Percentiles rank a stretch among this genome's conserved stretches.
phyloP scores from a whole-genome alignment of 208 protist genomes.

The Endotrypanum monterogeii region DNA sequence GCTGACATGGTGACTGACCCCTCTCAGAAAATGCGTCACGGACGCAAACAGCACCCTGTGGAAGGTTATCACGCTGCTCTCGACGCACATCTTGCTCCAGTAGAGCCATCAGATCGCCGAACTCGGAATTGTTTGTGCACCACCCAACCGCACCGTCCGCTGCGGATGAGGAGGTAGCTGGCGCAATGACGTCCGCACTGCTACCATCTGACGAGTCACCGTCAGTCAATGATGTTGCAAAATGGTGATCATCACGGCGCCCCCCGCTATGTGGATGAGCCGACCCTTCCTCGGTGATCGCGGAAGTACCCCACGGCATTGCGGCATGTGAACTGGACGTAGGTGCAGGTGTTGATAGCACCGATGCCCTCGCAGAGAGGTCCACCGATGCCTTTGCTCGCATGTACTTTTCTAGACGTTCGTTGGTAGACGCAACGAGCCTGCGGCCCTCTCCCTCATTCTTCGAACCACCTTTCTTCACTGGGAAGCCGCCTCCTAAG shows the following conservation, averaged over 20 bases:
- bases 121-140: slow-evolving; percentile 32
- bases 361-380: neutral
- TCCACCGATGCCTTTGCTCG: slow-evolving; percentile 6
- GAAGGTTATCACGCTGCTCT: slow-evolving; percentile 14
- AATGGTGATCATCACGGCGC: neutral
- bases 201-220: neutral
- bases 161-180: neutral
- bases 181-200: neutral
- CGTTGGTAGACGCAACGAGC: neutral
- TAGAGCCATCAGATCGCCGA: slow-evolving; percentile 50
- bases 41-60: neutral
- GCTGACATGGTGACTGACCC: neutral
- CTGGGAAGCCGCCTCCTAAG: slow-evolving; percentile 5
- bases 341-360: neutral
- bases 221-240: neutral
- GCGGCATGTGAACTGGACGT: neutral
- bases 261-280: neutral
- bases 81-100: slow-evolving; percentile 41
- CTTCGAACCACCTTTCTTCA: neutral
- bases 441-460: neutral
- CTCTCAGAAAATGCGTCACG: neutral
- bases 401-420: slow-evolving; percentile 23
- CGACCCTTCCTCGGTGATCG: neutral
- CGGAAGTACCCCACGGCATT: neutral
- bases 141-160: slow-evolving; percentile 7